Base-by-base conservation (phyloP, 2,329 filamentous ascomycete species). In the Hymenoscyphus scutula region DNA sequence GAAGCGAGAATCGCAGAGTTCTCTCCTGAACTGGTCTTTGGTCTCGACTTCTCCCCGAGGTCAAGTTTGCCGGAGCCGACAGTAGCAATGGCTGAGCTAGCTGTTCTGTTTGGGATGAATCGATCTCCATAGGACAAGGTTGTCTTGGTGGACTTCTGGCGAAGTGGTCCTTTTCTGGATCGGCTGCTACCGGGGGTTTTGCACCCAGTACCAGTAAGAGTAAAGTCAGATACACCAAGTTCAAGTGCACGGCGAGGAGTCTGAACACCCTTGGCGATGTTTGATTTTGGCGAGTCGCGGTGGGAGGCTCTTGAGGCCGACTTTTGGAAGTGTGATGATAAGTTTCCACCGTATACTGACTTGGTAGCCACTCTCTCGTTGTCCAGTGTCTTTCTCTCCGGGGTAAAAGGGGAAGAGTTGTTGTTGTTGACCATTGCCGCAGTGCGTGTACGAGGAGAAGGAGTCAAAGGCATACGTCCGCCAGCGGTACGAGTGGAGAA, bases 261-360 rank as follows among this genome's bases (percentile, higher is more conserved):
- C 63, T 88, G 84, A 62, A 86, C 84, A 51, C 80, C 80, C 68
- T 87, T 86, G 69, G 90, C 91, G 76, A 97, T 97, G 82, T 97
- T 98, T 64, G 93, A 97, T 82, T 98, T 98, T 75, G 93, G 92
- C 2, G 94, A 97, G 75, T 95, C 90, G 58, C 90, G 89, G 76
- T 91, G 89, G 48, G 84, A 80, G 48, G 82, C 79, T 79, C 88
- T 89, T 65, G 87, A 83, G 64, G 77, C 78, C 2, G 84, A 88
- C 73, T 89, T 90, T 66, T 89, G 83, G 73, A 97, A 89, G 74
- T 92, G 89, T 64, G 90, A 83, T 67, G 91, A 85, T 63, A 96
- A 81, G 77, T 92, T 93, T 67, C 88, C 89, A 65, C 89, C 86
- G 76, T 91, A 95, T 64, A 92, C 87, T 7, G 92, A 92, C 79